These are phyloP conservation scores for Crithidia expoeki DNA, from an alignment of 208 protist genomes.

Conservation along the genomic window DNA sequence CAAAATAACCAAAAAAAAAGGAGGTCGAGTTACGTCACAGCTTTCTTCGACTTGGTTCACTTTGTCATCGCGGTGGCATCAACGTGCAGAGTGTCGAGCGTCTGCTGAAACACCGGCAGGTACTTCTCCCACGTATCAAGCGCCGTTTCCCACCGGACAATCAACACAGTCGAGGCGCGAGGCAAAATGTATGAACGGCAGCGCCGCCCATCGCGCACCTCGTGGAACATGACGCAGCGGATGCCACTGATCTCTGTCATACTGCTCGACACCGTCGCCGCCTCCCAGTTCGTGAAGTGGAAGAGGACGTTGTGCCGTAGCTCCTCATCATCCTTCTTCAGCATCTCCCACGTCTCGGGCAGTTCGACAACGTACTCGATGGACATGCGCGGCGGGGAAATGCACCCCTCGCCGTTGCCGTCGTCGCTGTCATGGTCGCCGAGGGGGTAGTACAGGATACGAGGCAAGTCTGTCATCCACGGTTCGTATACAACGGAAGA, in stretches of 20 bases:
- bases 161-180: slow-evolving; percentile 33
- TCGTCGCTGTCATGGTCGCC: slow-evolving; percentile 22
- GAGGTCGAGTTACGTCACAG: too few species aligned
- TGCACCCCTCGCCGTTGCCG: neutral
- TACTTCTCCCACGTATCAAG: slow-evolving; percentile 41
- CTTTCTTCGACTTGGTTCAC: too few species aligned
- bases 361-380: slow-evolving; percentile 43
- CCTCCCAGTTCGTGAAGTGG: slow-evolving; percentile 64
- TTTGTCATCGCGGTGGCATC: slow-evolving; percentile 34
- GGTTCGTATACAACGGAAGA: slow-evolving; percentile 51
- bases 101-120: slow-evolving; percentile 51
- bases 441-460: slow-evolving; percentile 62
- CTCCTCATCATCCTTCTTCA: slow-evolving; percentile 48
- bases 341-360: slow-evolving; percentile 50
- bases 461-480: slow-evolving; percentile 44
- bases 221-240: slow-evolving; percentile 52
- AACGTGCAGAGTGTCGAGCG: slow-evolving; percentile 69
- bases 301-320: slow-evolving; percentile 64
- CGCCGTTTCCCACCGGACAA: slow-evolving; percentile 63
- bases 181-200: slow-evolving; percentile 69
- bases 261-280: slow-evolving; percentile 28
- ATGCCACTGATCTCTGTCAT: slow-evolving; percentile 50
- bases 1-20: neutral
- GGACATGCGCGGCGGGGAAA: slow-evolving; percentile 26
- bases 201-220: slow-evolving; percentile 43